phyloP scores from a whole-genome alignment of 768 basidiomycete species.

The Daedaleopsis sinensis region DNA sequence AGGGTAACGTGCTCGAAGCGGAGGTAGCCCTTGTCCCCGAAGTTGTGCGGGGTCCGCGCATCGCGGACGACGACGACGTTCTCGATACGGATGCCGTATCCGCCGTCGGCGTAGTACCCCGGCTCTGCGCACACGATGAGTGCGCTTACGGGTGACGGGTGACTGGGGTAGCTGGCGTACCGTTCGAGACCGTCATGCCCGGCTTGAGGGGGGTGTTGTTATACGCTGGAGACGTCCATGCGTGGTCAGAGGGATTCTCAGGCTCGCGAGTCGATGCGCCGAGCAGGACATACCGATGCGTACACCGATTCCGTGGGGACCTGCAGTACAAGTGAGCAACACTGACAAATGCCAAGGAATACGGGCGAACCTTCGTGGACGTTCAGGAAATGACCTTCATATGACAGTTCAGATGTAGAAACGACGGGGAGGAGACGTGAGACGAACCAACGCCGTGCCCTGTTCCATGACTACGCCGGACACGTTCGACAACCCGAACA shows the following conservation, averaged over 20 bases:
- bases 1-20: slow-evolving; percentile 87
- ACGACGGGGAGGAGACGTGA: not conserved
- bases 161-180: slow-evolving; percentile 31
- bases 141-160: not conserved
- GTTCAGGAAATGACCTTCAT: slow-evolving; percentile 76
- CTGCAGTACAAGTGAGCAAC: slow-evolving; percentile 27
- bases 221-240: slow-evolving; percentile 44
- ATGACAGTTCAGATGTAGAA: not conserved
- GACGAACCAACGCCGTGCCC: slow-evolving; percentile 82
- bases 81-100: slow-evolving; percentile 93
- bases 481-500: not conserved
- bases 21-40: slow-evolving; percentile 84
- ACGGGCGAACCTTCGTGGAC: slow-evolving; percentile 75
- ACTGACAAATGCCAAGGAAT: not conserved
- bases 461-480: slow-evolving; percentile 72
- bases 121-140: slow-evolving; percentile 55
- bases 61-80: slow-evolving; percentile 80
- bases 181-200: slow-evolving; percentile 91
- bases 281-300: slow-evolving; percentile 40
- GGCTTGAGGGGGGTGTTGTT: slow-evolving; percentile 74
- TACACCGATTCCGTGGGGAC: slow-evolving; percentile 66
- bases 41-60: slow-evolving; percentile 69
- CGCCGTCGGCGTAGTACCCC: slow-evolving; percentile 89
- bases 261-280: not conserved
- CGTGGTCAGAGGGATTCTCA: not conserved